These are phyloP conservation scores for Kappamyces sp. DNA, from an alignment of 192 early-diverging fungal species.

Conservation along the genomic window DNA sequence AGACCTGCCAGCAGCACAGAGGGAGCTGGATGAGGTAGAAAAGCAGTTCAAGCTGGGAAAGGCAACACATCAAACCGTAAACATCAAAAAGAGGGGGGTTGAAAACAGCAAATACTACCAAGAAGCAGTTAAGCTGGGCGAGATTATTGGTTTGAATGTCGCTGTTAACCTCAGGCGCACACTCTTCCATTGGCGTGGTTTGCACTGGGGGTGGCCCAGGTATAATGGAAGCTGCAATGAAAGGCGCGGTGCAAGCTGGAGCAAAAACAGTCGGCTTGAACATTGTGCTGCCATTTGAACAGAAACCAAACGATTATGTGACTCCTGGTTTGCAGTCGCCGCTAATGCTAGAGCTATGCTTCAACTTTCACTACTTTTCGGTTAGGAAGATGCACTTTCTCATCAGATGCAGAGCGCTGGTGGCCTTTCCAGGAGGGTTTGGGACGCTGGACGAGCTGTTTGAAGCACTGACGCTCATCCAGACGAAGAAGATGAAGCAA, in stretches of 20 bases:
- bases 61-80: not conserved
- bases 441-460: constrained; percentile 38
- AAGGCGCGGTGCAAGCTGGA: constrained; percentile 21
- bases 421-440: constrained; percentile 33
- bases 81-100: not conserved
- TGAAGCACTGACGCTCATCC: constrained; percentile 34
- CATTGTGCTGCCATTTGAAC: constrained; percentile 33
- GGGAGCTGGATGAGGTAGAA: not conserved
- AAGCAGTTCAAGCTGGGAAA: constrained; percentile 2
- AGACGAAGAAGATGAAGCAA: constrained; percentile 31
- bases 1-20: not conserved
- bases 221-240: constrained; percentile 32
- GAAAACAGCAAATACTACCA: constrained; percentile 25
- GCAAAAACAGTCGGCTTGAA: constrained; percentile 28
- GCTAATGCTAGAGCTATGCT: constrained; percentile 19
- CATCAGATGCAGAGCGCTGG: constrained; percentile 25
- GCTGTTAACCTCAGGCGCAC: constrained; percentile 16
- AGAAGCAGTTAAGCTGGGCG: constrained; percentile 22
- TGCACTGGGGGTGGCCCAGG: constrained; percentile 35
- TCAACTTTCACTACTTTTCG: constrained; percentile 35
- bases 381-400: constrained; percentile 40
- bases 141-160: constrained; percentile 17
- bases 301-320: constrained; percentile 31
- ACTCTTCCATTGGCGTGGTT: constrained; percentile 5
- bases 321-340: constrained; percentile 18